Evolutionary conservation across 2,329 filamentous ascomycete genomes (phyloP).

Genomic region (Aschersonia sp.): DNA sequence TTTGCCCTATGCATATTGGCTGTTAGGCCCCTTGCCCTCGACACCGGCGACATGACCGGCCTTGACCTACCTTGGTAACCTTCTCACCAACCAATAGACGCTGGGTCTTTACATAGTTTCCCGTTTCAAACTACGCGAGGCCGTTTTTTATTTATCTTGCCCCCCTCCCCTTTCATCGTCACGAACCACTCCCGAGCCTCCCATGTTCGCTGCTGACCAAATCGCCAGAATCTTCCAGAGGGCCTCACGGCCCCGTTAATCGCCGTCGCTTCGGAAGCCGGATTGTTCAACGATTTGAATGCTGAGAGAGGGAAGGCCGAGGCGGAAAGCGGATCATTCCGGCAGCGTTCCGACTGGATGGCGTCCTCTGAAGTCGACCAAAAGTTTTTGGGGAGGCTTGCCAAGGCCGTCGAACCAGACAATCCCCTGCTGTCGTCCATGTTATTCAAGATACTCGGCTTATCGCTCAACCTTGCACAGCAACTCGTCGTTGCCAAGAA

Average conservation of each 20-base stretch:
- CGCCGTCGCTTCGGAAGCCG: not conserved
- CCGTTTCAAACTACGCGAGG: too few species aligned
- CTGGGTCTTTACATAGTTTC: too few species aligned
- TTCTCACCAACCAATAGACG: too few species aligned
- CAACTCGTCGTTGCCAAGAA: slow-evolving; percentile 75
- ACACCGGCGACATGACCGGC: too few species aligned
- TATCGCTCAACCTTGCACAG: slow-evolving; percentile 76
- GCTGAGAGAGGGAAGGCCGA: not conserved
- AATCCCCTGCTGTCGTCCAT: slow-evolving; percentile 69
- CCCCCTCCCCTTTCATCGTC: not conserved
- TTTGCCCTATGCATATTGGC: too few species aligned
- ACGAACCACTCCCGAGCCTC: not conserved
- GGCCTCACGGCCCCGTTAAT: not conserved
- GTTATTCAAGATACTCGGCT: slow-evolving; percentile 80
- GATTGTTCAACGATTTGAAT: not conserved
- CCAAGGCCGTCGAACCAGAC: slow-evolving; percentile 61
- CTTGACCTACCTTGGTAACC: too few species aligned
- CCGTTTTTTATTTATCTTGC: not conserved
- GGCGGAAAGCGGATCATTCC: not conserved
- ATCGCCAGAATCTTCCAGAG: not conserved
- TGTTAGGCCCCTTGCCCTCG: too few species aligned
- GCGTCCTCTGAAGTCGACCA: slow-evolving; percentile 95
- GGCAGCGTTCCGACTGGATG: slow-evolving; percentile 37
- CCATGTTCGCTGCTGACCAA: not conserved
- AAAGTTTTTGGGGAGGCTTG: slow-evolving; percentile 86